Conservation (phyloP, 1,284 basidiomycete genomes). For the Malassezia sp. region DNA sequence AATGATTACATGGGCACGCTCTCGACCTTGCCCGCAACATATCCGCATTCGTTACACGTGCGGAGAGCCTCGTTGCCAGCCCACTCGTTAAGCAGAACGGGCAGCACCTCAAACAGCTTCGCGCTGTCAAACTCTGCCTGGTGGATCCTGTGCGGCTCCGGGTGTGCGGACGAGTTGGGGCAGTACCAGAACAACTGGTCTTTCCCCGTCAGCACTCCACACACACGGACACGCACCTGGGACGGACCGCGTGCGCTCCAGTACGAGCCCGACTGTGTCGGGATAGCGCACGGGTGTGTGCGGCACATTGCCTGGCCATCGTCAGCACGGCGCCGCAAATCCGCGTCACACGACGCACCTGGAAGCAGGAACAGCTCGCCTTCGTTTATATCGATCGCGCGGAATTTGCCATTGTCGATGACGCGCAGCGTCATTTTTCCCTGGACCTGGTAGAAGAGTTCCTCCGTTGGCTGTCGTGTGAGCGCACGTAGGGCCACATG, state of each 20-base stretch:
- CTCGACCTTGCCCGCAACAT: too few relatives aligned
- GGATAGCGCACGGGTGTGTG: slow-evolving; percentile 86
- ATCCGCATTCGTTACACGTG: slow-evolving; percentile 19
- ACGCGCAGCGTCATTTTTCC: slow-evolving; percentile 70
- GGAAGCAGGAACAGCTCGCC: slow-evolving; percentile 84
- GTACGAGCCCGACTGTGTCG: slow-evolving; percentile 83
- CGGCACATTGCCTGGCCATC: slow-evolving; percentile 60
- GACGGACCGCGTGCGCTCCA: slow-evolving; percentile 64
- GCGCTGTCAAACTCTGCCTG: slow-evolving; percentile 79
- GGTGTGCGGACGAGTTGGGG: slow-evolving; percentile 56
- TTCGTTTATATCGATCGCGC: slow-evolving; percentile 77
- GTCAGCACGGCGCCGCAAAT: slow-evolving; percentile 51
- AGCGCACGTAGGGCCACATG: slow-evolving; percentile 9
- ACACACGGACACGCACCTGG: slow-evolving; percentile 6
- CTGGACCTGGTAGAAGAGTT: slow-evolving; percentile 44
- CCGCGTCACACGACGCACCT: slow-evolving; percentile 53
- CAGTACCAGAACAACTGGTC: slow-evolving; percentile 94
- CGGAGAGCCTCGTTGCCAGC: slow-evolving; percentile 23
- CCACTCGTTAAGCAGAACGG: slow-evolving; percentile 61
- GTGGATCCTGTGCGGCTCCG: slow-evolving; percentile 65
- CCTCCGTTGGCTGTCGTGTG: slow-evolving; percentile 29
- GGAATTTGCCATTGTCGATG: slow-evolving; percentile 65
- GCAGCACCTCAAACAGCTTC: slow-evolving; percentile 84
- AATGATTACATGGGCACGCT: too few relatives aligned
- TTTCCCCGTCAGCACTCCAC: too few relatives aligned